A percentile compares a stretch with the other conserved stretches of the same genome.
phyloP scores from a whole-genome alignment of 345 rosid genomes.

The Cardiospermum halicacabum region DNA sequence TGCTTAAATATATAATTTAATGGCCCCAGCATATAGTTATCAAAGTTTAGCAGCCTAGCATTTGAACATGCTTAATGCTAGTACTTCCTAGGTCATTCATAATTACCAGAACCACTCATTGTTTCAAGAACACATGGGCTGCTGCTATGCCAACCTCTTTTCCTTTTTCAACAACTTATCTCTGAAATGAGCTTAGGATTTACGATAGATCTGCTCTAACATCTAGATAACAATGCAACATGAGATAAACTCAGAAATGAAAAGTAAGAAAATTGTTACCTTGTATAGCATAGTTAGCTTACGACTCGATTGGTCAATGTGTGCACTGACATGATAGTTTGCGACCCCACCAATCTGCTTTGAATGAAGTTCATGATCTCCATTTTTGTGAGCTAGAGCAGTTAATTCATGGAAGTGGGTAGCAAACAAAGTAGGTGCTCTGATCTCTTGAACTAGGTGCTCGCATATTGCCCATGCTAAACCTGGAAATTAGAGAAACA shows the following conservation, averaged over 20 bases:
- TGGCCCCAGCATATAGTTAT: background rate
- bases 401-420: slow-evolving; percentile 98
- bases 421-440: slow-evolving; percentile 91
- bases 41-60: background rate
- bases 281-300: slow-evolving; percentile 96
- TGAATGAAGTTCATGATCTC: slow-evolving; percentile 23
- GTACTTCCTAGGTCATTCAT: background rate
- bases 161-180: background rate
- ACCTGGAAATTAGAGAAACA: slow-evolving; percentile 41
- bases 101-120: background rate
- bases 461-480: slow-evolving; percentile 99
- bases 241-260: background rate
- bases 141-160: background rate
- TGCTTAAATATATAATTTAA: background rate
- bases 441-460: slow-evolving; percentile 80
- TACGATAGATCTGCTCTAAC: background rate
- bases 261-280: slow-evolving; percentile 32
- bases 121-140: background rate
- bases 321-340: slow-evolving; percentile 96
- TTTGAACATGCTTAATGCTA: background rate
- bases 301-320: slow-evolving; percentile 75
- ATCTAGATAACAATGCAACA: slow-evolving; percentile 3
- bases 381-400: slow-evolving; percentile 66
- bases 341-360: slow-evolving; percentile 69
- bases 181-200: background rate